Conservation (phyloP, 1,284 basidiomycete genomes). For the Malassezia sp. region DNA sequence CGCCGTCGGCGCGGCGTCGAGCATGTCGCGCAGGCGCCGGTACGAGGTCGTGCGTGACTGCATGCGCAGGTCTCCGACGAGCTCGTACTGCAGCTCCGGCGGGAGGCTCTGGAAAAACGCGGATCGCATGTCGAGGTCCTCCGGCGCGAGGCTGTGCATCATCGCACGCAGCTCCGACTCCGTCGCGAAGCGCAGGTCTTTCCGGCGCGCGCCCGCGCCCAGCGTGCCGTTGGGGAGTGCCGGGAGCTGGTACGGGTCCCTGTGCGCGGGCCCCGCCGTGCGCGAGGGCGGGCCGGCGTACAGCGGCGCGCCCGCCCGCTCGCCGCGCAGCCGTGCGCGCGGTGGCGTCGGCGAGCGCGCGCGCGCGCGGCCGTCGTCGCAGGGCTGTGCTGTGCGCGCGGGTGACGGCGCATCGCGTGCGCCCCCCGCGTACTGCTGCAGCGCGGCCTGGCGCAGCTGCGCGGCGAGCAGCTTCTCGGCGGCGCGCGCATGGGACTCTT, state of each 20-base stretch:
- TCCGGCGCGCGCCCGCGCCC: slow-evolving; percentile 20
- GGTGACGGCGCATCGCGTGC: no score
- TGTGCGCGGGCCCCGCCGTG: slow-evolving; percentile 6
- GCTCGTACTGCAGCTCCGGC: slow-evolving; percentile 93
- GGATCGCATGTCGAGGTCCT: slow-evolving; percentile 41
- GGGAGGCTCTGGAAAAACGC: slow-evolving; percentile 70
- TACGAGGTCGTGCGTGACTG: slow-evolving; percentile 90
- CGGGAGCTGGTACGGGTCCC: slow-evolving; percentile 43
- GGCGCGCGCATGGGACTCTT: slow-evolving; percentile 39
- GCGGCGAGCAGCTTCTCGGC: slow-evolving; percentile 83
- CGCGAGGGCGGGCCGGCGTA: neutral
- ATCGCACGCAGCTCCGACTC: slow-evolving; percentile 37
- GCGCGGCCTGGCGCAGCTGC: slow-evolving; percentile 78
- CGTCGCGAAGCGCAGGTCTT: slow-evolving; percentile 42
- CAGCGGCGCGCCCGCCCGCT: slow-evolving; percentile 1
- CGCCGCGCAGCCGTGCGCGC: no score
- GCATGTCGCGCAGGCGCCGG: slow-evolving; percentile 80
- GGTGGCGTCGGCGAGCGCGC: no score
- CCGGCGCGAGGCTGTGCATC: slow-evolving; percentile 36
- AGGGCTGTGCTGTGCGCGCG: slow-evolving; percentile 21
- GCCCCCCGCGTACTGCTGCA: no score
- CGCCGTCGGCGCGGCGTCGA: slow-evolving; percentile 65
- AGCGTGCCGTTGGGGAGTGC: slow-evolving; percentile 28
- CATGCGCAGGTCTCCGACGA: slow-evolving; percentile 84
- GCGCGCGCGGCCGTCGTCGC: neutral